phyloP scores from a whole-genome alignment of 352 stramenopile genomes.

The Globisporangium alternatum region DNA sequence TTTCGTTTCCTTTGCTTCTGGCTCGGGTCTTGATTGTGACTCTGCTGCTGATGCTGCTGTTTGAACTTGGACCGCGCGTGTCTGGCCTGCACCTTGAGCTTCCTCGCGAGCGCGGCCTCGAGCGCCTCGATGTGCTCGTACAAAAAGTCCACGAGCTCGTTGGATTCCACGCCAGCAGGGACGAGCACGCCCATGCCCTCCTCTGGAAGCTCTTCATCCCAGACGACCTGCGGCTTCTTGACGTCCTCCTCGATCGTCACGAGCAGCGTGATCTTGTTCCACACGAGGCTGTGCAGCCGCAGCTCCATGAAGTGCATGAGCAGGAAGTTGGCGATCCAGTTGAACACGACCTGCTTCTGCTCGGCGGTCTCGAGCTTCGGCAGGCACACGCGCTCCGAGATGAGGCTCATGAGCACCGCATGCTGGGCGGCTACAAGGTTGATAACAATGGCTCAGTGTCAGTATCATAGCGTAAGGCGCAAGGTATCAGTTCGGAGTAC shows the following conservation, averaged over 20 bases:
- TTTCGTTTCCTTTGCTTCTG: constrained; percentile 18
- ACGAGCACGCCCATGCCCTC: constrained; percentile 71
- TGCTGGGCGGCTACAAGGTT: constrained; percentile 37
- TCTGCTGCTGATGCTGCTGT: constrained; percentile 6
- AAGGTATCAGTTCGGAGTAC: not conserved
- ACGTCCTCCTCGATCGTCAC: constrained; percentile 41
- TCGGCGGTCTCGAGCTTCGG: constrained; percentile 51
- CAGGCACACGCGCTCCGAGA: constrained; percentile 58
- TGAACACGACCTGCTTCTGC: constrained; percentile 59
- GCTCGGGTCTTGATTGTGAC: not conserved
- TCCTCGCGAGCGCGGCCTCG: constrained; percentile 37
- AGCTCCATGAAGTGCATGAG: constrained; percentile 84
- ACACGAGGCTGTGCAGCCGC: constrained; percentile 73
- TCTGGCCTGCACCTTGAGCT: constrained; percentile 24
- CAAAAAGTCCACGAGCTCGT: constrained; percentile 53
- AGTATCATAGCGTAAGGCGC: not conserved
- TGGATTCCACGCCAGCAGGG: constrained; percentile 53
- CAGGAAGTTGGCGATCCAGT: constrained; percentile 77
- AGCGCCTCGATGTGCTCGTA: constrained; percentile 66
- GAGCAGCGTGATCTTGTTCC: constrained; percentile 80
- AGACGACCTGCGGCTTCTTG: constrained; percentile 41
- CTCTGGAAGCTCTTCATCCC: constrained; percentile 46
- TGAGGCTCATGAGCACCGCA: constrained; percentile 53
- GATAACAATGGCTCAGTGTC: not conserved
- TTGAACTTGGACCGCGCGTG: constrained; percentile 11